Conservation (phyloP, 2,329 filamentous ascomycete genomes). For the Metarhizium brunneum region DNA sequence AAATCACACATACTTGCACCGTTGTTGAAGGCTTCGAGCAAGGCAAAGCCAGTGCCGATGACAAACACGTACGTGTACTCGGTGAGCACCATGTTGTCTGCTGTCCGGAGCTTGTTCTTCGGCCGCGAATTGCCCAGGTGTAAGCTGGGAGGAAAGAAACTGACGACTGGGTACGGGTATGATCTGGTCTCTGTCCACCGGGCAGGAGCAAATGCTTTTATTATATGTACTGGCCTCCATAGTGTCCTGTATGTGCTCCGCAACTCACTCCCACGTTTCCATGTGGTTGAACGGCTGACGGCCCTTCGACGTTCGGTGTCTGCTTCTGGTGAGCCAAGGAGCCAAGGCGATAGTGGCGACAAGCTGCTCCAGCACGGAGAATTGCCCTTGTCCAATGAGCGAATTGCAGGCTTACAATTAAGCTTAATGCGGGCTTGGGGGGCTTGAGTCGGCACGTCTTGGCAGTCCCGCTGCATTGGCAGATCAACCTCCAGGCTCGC, state of each 20-base stretch:
- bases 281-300: background rate
- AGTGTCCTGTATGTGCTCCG: background rate
- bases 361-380: background rate
- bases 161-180: no score
- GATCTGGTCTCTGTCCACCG: background rate
- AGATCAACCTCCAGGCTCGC: background rate
- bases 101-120: background rate
- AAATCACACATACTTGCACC: constrained; percentile 57
- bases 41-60: constrained; percentile 66
- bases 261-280: background rate
- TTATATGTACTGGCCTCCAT: background rate
- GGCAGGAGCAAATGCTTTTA: background rate
- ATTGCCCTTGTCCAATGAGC: background rate
- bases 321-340: background rate
- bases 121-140: no score
- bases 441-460: background rate
- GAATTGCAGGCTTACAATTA: background rate
- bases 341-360: background rate
- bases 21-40: constrained; percentile 72
- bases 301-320: background rate
- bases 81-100: constrained; percentile 42
- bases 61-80: constrained; percentile 64
- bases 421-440: background rate
- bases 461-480: background rate
- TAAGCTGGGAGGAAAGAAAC: no score